phyloP scores from a whole-genome alignment of 148 eudicot genomes.

The Rhododendron molle region DNA sequence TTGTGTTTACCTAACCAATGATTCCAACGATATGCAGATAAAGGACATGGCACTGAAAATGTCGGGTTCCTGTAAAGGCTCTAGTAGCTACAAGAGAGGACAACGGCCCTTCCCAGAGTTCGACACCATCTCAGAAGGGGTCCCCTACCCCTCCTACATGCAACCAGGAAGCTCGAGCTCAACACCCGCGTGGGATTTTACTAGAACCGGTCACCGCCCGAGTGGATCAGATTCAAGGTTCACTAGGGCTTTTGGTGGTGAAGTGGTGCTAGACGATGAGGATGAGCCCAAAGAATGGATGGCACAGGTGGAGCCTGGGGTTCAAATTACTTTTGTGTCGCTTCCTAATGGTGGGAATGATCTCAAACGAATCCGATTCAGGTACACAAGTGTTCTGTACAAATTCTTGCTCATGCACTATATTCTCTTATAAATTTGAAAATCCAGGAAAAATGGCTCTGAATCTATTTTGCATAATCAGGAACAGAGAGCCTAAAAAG shows the following conservation, averaged over 20 bases:
- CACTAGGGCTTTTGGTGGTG: slow-evolving; percentile 44
- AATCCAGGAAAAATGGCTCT: not conserved
- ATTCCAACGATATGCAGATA: slow-evolving; percentile 47
- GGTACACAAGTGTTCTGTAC: slow-evolving; percentile 34
- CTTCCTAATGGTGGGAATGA: slow-evolving; percentile 94
- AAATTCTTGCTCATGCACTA: not conserved
- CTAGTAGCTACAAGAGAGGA: slow-evolving; percentile 58
- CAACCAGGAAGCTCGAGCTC: slow-evolving; percentile 88
- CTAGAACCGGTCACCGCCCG: slow-evolving; percentile 39
- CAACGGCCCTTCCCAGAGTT: slow-evolving; percentile 65
- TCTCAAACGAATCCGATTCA: slow-evolving; percentile 89
- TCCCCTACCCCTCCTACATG: slow-evolving; percentile 54
- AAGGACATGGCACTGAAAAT: slow-evolving; percentile 93
- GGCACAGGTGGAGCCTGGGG: slow-evolving; percentile 99
- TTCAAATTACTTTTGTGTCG: slow-evolving; percentile 91
- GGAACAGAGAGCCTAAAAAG: not conserved
- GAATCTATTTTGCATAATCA: not conserved
- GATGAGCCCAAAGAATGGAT: slow-evolving; percentile 95
- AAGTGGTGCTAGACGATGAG: slow-evolving; percentile 67
- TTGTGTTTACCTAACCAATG: not conserved
- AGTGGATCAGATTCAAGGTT: slow-evolving; percentile 58
- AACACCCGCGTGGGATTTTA: slow-evolving; percentile 89
- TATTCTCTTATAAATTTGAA: not conserved
- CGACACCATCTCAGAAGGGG: slow-evolving; percentile 83
- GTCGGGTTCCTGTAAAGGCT: slow-evolving; percentile 55